Evolutionary conservation across 352 stramenopile genomes (phyloP).

Genomic region (Phytophthora fragariae): DNA sequence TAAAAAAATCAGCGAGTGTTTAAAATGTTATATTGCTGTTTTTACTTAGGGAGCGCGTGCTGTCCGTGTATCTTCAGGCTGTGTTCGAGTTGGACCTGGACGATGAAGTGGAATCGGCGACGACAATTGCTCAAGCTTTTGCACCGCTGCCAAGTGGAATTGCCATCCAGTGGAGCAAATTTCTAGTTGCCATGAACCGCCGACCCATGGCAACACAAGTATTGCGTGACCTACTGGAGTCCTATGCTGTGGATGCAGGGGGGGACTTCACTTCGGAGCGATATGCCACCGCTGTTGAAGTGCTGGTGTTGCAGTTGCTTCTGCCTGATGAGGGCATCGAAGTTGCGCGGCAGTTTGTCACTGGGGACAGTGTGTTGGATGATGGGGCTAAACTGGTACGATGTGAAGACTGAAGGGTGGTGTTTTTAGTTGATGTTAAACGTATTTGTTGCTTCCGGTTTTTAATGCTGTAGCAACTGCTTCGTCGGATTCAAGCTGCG

Average conservation of each 20-base stretch:
- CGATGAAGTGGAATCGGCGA: constrained; percentile 62
- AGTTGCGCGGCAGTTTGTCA: constrained; percentile 45
- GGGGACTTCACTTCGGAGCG: constrained; percentile 21
- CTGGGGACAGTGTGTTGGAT: constrained; percentile 48
- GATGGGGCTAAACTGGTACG: constrained; percentile 55
- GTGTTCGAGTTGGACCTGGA: constrained; percentile 69
- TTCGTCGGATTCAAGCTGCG: constrained; percentile 42
- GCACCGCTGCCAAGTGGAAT: constrained; percentile 48
- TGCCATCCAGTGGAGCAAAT: constrained; percentile 68
- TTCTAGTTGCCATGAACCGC: constrained; percentile 70
- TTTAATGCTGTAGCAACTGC: constrained; percentile 36
- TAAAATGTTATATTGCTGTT: constrained; percentile 6
- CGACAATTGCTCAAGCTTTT: constrained; percentile 50
- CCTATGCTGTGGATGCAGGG: constrained; percentile 8
- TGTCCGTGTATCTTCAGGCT: constrained; percentile 73
- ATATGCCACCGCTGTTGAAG: constrained; percentile 42
- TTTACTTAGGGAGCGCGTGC: constrained; percentile 53
- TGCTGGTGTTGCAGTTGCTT: constrained; percentile 60
- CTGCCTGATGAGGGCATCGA: constrained; percentile 50
- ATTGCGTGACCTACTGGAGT: constrained; percentile 38
- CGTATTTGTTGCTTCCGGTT: constrained; percentile 3
- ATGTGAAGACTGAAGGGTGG: background rate
- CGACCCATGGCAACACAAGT: constrained; percentile 37
- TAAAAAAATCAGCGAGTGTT: background rate
- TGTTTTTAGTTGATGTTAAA: constrained; percentile 3